phyloP scores from a whole-genome alignment of 2,329 filamentous ascomycete genomes.

The Scytalidium lignicola region DNA sequence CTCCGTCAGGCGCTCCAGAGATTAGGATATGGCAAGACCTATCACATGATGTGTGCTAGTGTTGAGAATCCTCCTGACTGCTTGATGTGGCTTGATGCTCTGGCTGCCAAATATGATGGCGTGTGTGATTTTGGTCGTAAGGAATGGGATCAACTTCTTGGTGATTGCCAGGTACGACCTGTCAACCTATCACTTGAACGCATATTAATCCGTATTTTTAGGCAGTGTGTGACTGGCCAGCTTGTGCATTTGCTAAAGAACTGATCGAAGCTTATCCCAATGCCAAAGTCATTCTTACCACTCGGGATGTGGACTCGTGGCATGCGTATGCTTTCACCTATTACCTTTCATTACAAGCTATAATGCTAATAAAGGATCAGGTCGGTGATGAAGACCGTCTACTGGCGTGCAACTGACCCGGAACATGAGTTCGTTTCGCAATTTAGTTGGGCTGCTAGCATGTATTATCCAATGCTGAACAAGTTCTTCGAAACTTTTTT shows the following conservation, averaged over 20 bases:
- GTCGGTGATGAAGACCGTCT: slow-evolving; percentile 5
- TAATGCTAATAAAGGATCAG: neutral
- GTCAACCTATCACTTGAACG: slow-evolving; percentile 21
- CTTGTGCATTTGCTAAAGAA: slow-evolving; percentile 21
- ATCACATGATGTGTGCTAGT: neutral
- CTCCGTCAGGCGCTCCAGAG: neutral
- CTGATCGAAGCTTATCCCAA: slow-evolving; percentile 10
- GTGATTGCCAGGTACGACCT: slow-evolving; percentile 23
- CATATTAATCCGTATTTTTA: neutral
- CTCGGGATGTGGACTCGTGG: slow-evolving; percentile 7
- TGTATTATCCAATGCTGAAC: slow-evolving; percentile 64
- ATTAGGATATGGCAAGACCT: neutral
- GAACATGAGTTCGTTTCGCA: slow-evolving; percentile 51
- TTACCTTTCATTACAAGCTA: neutral
- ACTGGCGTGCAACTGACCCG: slow-evolving; percentile 57
- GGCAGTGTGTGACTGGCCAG: slow-evolving; percentile 2
- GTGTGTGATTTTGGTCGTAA: slow-evolving; percentile 23
- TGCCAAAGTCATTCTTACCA: slow-evolving; percentile 8
- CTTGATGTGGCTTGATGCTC: slow-evolving; percentile 29
- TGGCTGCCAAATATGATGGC: slow-evolving; percentile 27
- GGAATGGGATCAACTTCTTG: slow-evolving; percentile 31
- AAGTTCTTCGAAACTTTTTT: slow-evolving; percentile 63
- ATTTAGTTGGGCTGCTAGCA: slow-evolving; percentile 57
- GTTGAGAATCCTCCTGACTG: slow-evolving; percentile 20
- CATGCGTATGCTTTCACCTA: neutral